phyloP scores from a whole-genome alignment of 139 green algal genomes.

The Chara braunii region DNA sequence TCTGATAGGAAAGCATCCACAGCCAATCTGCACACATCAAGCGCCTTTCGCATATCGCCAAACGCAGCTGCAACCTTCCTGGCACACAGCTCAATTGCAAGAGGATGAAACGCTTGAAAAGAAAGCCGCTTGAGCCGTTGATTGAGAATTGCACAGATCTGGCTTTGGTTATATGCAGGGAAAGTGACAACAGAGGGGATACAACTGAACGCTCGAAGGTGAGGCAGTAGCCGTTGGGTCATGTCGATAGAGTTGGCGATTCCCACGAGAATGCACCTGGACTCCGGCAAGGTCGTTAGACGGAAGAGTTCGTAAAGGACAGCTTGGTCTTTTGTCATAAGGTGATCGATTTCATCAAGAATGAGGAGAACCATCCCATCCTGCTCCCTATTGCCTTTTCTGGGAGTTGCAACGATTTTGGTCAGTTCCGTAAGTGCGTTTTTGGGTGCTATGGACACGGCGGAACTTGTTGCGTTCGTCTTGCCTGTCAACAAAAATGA shows the following conservation, averaged over 20 bases:
- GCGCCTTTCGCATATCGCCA: conserved; percentile 40
- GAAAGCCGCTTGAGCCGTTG: background rate
- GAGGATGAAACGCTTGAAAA: conserved; percentile 2
- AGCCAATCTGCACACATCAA: conserved; percentile 28
- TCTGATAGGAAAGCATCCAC: too few species aligned
- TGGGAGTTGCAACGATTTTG: too few species aligned
- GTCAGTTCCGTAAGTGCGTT: too few species aligned
- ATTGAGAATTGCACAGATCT: background rate
- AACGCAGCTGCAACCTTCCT: conserved; percentile 36
- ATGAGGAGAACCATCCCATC: conserved; percentile 33
- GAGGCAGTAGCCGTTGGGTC: conserved; percentile 27
- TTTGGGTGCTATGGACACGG: too few species aligned
- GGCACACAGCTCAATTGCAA: conserved; percentile 31
- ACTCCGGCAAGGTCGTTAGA: conserved; percentile 22
- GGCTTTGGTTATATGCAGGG: too few species aligned
- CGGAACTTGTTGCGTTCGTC: too few species aligned
- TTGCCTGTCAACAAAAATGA: too few species aligned
- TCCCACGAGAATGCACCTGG: conserved; percentile 39
- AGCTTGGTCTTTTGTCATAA: conserved; percentile 1
- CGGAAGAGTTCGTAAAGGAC: conserved; percentile 44
- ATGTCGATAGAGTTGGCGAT: conserved; percentile 45
- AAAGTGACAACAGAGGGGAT: too few species aligned
- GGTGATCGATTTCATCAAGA: conserved; percentile 46
- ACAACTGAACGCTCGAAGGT: conserved; percentile 22
- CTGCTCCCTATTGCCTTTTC: too few species aligned